Evolutionary conservation across 257 asterid genomes (phyloP).

Genomic region (Schizonepeta tenuifolia): DNA sequence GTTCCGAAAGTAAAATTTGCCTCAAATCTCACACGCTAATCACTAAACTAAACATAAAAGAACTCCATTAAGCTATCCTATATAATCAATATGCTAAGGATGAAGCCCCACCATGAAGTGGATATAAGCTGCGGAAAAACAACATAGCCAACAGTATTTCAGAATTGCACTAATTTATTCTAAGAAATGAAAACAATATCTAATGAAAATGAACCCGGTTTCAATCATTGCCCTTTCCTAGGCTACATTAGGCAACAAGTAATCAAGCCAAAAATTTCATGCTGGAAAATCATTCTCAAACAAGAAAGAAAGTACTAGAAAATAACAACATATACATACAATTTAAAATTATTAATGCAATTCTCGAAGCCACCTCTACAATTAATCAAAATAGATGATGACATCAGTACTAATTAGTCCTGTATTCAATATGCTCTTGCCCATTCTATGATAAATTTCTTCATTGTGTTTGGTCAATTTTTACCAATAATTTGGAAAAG

Average conservation of each 20-base stretch:
- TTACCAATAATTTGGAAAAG: not conserved
- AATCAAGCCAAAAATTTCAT: not conserved
- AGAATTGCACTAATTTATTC: conserved; percentile 21
- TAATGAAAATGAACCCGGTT: not conserved
- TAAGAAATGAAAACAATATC: conserved; percentile 14
- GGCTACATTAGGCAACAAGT: not conserved
- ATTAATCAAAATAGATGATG: not conserved
- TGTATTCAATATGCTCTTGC: too few species aligned
- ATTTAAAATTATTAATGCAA: not conserved
- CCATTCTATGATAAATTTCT: too few species aligned
- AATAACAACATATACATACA: not conserved
- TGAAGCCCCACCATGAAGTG: not conserved
- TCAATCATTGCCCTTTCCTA: not conserved
- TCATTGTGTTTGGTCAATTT: too few species aligned
- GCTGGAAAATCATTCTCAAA: conserved; percentile 6
- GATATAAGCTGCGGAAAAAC: not conserved
- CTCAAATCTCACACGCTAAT: not conserved
- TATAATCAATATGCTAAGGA: not conserved
- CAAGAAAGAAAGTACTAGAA: not conserved
- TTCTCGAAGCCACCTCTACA: not conserved
- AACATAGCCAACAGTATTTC: not conserved
- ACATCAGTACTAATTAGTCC: too few species aligned
- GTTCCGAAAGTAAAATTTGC: not conserved
- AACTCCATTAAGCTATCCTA: not conserved
- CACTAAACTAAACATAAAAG: not conserved